Conservation (phyloP, 176 grass and related monocot species). For the Puccinellia tenuiflora region DNA sequence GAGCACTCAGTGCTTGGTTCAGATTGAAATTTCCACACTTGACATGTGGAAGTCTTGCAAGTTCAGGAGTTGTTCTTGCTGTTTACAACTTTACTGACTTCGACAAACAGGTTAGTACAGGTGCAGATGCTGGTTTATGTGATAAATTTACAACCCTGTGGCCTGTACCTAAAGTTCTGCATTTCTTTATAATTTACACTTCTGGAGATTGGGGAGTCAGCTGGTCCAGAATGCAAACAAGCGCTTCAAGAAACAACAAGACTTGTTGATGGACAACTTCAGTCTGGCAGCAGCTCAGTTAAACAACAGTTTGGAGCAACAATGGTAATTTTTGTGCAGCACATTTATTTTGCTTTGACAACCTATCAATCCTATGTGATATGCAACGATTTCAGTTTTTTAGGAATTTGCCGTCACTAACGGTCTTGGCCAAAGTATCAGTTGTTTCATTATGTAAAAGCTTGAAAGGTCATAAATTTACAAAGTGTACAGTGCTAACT, state of each 20-base stretch:
- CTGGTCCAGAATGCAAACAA: conserved; percentile 91
- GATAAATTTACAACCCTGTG: background rate
- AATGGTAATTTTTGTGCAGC: conserved; percentile 34
- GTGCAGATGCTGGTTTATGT: conserved; percentile 6
- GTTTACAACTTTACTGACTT: conserved; percentile 92
- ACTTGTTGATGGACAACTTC: conserved; percentile 65
- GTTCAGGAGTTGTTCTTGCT: conserved; percentile 83
- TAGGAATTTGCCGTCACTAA: background rate
- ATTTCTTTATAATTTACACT: background rate
- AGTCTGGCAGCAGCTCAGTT: conserved; percentile 44
- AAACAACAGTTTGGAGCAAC: conserved; percentile 75
- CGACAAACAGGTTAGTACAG: conserved; percentile 36
- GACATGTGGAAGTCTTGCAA: conserved; percentile 94
- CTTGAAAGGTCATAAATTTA: background rate
- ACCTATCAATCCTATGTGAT: background rate
- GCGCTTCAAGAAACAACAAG: conserved; percentile 84
- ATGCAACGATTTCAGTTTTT: background rate
- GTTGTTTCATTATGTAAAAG: background rate
- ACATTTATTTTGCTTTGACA: conserved; percentile 19
- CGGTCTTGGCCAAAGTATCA: background rate
- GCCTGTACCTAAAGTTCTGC: conserved; percentile 16
- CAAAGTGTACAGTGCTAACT: background rate
- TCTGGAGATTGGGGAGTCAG: conserved; percentile 76
- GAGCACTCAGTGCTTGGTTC: conserved; percentile 96
- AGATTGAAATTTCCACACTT: conserved; percentile 92